Evolutionary conservation across 192 early-diverging fungal species (phyloP), one percentile per base, ranked within the genome.

Genomic region (Coemansia furcata): DNA sequence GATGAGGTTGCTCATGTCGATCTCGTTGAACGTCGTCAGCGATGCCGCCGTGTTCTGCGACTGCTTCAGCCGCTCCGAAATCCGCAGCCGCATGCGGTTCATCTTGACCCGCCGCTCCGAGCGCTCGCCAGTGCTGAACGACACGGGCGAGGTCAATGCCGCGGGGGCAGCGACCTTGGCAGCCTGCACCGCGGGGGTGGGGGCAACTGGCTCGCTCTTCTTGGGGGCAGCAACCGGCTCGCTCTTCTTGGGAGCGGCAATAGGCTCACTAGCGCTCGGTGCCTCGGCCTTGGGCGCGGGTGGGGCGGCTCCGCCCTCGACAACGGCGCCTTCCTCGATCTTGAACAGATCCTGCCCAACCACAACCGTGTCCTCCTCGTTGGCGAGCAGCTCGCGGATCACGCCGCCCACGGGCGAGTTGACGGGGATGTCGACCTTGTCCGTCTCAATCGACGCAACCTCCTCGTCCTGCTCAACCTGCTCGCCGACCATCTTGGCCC

Each of bases 1-100:
- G 62, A 99, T 95, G 49, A 99, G 77, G 82, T 91, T 92, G 76
- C 88, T 91, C 97, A 99, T 99, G 78, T 99, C 97, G 36, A 99
- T 88, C 86, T 99, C 97, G 85, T 99, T 99, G 85, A 99, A 99
- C 38, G 97, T 99, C 21, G 97, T 99, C 67, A 99, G 86, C 52
- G 95, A 91, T 32, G 97, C 97, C 10, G 97, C 97, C 49, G 88
- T 94, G 80, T 95, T 90, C 86, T 99, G 97, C 52, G 96, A 94
- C 78, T 95, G 91, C 90, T 99, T 99, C 76, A 99, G 82, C 54
- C 94, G 91, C 82, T 92, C 90, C 47, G 97, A 86, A 62, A 99
- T 99, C 60, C 90, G 89, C 76, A 90, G 78, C 36, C 97, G 92
- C 97, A 99, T 99, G 65, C 96, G 91, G 86, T 88, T 95, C 97